Evolutionary conservation across 768 basidiomycete genomes (phyloP).

Genomic region (Ramaria sp.): DNA sequence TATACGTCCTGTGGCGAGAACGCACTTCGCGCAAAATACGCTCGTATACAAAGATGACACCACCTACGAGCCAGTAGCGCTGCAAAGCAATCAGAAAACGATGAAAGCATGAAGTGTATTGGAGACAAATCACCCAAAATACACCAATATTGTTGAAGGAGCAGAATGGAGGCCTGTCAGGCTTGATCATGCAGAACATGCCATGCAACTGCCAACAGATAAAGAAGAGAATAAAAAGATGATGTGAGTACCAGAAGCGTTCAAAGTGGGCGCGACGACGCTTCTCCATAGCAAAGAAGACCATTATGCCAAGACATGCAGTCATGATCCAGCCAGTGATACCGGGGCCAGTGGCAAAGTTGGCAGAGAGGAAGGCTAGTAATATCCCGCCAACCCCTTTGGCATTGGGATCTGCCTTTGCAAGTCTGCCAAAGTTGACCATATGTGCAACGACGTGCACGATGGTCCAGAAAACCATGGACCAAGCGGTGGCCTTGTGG

Average conservation of each 20-base stretch:
- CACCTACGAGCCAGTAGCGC: conserved; percentile 88
- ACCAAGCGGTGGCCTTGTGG: conserved; percentile 87
- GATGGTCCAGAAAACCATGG: conserved; percentile 64
- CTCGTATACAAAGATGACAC: conserved; percentile 76
- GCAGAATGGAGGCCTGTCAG: conserved; percentile 82
- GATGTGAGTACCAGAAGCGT: conserved; percentile 81
- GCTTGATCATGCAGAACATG: conserved; percentile 95
- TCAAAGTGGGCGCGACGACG: conserved; percentile 70
- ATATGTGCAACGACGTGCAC: conserved; percentile 81
- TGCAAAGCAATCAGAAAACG: conserved; percentile 19
- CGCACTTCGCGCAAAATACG: conserved; percentile 88
- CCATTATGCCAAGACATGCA: conserved; percentile 60
- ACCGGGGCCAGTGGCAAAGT: conserved; percentile 77
- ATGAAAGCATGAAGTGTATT: not conserved
- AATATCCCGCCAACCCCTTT: conserved; percentile 41
- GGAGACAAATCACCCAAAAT: conserved; percentile 70
- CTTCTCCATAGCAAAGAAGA: conserved; percentile 79
- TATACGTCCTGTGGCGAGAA: conserved; percentile 82
- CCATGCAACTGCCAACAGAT: conserved; percentile 91
- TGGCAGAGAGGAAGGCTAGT: conserved; percentile 67
- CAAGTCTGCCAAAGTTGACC: conserved; percentile 70
- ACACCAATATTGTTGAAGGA: conserved; percentile 79
- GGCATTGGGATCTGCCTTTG: conserved; percentile 41
- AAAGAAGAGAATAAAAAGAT: conserved; percentile 90
- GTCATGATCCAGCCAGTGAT: conserved; percentile 88